phyloP scores from a whole-genome alignment of 2,329 filamentous ascomycete species.

The Penicillium sp. region DNA sequence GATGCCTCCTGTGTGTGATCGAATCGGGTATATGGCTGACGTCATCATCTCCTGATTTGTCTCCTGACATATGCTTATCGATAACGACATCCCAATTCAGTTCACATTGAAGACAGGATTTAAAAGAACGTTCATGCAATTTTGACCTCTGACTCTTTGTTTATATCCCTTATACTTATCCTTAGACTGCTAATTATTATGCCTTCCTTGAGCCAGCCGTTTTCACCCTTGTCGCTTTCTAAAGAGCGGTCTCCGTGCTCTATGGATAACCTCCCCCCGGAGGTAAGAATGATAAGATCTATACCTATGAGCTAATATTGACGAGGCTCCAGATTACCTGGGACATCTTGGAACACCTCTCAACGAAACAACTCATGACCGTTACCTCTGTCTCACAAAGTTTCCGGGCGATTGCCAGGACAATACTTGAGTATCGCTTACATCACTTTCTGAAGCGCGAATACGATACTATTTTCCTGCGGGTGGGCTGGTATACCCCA shows the following conservation, averaged over 20 bases:
- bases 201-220: not conserved
- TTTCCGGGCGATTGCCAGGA: not conserved
- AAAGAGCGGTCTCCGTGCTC: not conserved
- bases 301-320: not conserved
- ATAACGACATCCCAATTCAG: not conserved
- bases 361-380: not conserved
- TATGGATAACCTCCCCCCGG: not conserved
- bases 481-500: not conserved
- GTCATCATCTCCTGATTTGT: not conserved
- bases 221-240: not conserved
- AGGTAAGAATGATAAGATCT: not conserved
- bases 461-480: not conserved
- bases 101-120: not conserved
- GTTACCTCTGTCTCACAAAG: not conserved
- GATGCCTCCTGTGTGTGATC: too few relatives aligned
- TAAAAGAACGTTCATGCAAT: not conserved
- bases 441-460: not conserved
- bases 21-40: not conserved
- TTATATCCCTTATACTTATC: not conserved
- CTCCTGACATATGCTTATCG: not conserved
- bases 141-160: not conserved
- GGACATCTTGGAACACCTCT: not conserved
- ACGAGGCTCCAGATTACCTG: not conserved
- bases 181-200: not conserved
- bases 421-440: not conserved